Base-by-base conservation (phyloP, 768 basidiomycete genomes). In the Boletus sensibilis region DNA sequence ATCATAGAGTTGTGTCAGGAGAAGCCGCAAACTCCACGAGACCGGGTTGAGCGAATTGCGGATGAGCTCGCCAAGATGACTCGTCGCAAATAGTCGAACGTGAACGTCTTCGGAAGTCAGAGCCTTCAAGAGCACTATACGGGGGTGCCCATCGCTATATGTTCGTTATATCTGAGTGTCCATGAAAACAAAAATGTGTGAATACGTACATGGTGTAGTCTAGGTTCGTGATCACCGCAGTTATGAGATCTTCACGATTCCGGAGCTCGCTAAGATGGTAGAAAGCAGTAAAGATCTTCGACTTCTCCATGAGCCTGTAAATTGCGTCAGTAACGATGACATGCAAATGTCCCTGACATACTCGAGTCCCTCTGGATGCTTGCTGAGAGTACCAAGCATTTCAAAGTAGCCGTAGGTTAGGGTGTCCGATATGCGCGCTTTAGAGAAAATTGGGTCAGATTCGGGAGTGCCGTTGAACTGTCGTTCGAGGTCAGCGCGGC, bases 1-100 rank as follows among this genome's bases (percentile, higher is more conserved):
- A 65, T 99, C 97, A 70, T 98, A 99, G 12, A 98, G 77, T 71
- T 99, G 97, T 0, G 96, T 98, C 20, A 98, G 79, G 34, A 99
- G 85, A 11, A 98, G 82, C 8, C 91, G 85, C 41, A 98, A 77
- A 14, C 87, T 92, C 97, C 96, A 99, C 1, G 88, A 82, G 63
- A 89, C 87, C 0, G 90, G 84, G 35, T 74, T 82, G 8, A 67
- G 57, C 48, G 82, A 82, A 59, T 76, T 79, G 33, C 85, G 86
- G 58, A 98, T 88, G 39, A 97, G 78, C 37, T 84, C 77, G 25
- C 93, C 93, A 8, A 98, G 81, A 68, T 94, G 90, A 59, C 83
- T 83, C 1, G 96, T 98, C 0, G 96, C 90, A 67, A 90, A 94
- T 41, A 92, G 74, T 29, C 96, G 86, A 53, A 95, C 86, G 63